These are phyloP conservation scores for Flueggea neowawraea DNA, from an alignment of 441 rosid species.

Conservation along the genomic window DNA sequence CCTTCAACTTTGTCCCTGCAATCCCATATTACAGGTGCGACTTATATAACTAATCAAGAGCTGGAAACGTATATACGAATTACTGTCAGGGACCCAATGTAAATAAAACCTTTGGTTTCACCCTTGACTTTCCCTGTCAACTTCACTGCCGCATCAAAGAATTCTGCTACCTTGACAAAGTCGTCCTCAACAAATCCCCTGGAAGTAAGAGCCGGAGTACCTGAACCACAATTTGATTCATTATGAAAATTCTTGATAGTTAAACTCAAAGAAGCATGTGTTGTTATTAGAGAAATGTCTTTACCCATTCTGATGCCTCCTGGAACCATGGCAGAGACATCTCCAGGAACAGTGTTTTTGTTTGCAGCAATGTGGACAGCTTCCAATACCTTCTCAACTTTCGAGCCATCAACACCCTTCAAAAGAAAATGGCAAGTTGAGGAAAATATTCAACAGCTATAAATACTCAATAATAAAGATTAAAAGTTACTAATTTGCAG, in stretches of 20 bases:
- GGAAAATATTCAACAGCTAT: background rate
- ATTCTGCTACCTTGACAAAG: slow-evolving; percentile 89
- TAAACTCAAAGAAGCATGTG: background rate
- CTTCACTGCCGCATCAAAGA: slow-evolving; percentile 72
- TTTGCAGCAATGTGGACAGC: slow-evolving; percentile 94
- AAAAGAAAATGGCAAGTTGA: slow-evolving; percentile 1
- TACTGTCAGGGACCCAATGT: slow-evolving; percentile 4
- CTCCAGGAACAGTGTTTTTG: slow-evolving; percentile 98
- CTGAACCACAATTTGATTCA: slow-evolving; percentile 27
- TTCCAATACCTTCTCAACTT: slow-evolving; percentile 94
- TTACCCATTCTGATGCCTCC: slow-evolving; percentile 99
- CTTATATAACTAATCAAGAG: slow-evolving; percentile 7
- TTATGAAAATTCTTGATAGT: slow-evolving; percentile 8
- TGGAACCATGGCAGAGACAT: slow-evolving; percentile 99
- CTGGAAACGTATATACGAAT: background rate
- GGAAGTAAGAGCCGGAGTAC: slow-evolving; percentile 93
- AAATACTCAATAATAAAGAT: background rate
- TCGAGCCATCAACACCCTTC: slow-evolving; percentile 94
- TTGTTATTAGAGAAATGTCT: slow-evolving; percentile 7
- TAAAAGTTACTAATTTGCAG: background rate
- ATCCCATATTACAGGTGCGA: slow-evolving; percentile 6
- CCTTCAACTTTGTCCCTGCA: slow-evolving; percentile 90
- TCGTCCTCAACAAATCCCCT: slow-evolving; percentile 93
- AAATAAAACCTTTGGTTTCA: slow-evolving; percentile 56
- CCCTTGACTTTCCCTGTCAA: slow-evolving; percentile 75